Percentiles rank a stretch among this genome's conserved stretches.
Conservation (phyloP, 768 basidiomycete species). For the Boletus rubescentipes region DNA sequence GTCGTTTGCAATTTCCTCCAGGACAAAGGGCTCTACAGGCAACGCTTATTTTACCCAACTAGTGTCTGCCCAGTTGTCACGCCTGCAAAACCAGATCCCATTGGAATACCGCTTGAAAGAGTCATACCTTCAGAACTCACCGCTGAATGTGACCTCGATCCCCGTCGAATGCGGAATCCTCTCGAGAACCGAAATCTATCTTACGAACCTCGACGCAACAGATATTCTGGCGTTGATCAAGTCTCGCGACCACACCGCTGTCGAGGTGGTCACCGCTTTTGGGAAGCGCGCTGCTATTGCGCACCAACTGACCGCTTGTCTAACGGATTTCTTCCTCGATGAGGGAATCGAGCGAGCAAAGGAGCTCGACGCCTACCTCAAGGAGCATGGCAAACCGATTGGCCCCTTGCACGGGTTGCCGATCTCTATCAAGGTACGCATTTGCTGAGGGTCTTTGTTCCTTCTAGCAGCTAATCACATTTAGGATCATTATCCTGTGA, state of each 20-base stretch:
- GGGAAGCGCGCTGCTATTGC: slow-evolving; percentile 52
- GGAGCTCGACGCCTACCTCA: slow-evolving; percentile 42
- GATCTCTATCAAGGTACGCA: slow-evolving; percentile 39
- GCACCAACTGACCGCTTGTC: slow-evolving; percentile 43
- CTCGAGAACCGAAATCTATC: slow-evolving; percentile 29
- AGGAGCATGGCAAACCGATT: slow-evolving; percentile 36
- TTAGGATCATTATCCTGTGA: slow-evolving; percentile 42
- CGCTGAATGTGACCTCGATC: slow-evolving; percentile 34
- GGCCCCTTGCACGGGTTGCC: slow-evolving; percentile 46
- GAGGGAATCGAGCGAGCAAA: slow-evolving; percentile 39
- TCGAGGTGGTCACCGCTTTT: slow-evolving; percentile 43
- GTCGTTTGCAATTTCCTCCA: slow-evolving; percentile 18
- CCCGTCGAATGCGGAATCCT: slow-evolving; percentile 34
- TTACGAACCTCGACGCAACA: slow-evolving; percentile 39
- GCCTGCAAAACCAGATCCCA: slow-evolving; percentile 27
- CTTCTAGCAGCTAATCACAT: not conserved
- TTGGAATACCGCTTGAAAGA: slow-evolving; percentile 15
- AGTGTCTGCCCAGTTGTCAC: slow-evolving; percentile 17
- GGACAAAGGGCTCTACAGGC: slow-evolving; percentile 23
- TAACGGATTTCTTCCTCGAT: slow-evolving; percentile 47
- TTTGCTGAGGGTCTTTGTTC: not conserved
- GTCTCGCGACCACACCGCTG: slow-evolving; percentile 33
- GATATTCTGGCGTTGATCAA: slow-evolving; percentile 30
- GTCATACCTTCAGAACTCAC: slow-evolving; percentile 19
- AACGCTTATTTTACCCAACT: slow-evolving; percentile 18